Evolutionary conservation across 2,329 filamentous ascomycete genomes (phyloP).

Genomic region (Paracamarosporium sp.): DNA sequence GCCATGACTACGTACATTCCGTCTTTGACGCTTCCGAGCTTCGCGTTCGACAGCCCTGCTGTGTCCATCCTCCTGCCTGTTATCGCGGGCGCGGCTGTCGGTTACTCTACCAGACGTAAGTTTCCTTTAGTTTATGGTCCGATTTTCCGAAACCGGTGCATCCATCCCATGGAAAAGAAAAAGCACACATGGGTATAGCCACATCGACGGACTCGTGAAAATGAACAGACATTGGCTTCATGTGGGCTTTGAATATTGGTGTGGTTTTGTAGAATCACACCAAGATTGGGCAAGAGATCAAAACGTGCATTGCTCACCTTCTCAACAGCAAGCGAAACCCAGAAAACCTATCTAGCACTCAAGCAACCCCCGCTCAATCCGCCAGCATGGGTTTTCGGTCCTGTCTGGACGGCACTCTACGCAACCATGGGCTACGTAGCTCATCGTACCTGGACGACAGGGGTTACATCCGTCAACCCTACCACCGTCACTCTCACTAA

Average conservation of each 20-base stretch:
- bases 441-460: slow-evolving; percentile 74
- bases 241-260: not conserved
- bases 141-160: not conserved
- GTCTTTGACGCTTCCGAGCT: slow-evolving; percentile 75
- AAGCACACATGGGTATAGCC: not conserved
- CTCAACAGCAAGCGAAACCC: slow-evolving; percentile 61
- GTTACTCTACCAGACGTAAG: slow-evolving; percentile 70
- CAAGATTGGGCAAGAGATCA: not conserved
- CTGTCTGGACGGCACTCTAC: slow-evolving; percentile 66
- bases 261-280: not conserved
- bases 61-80: slow-evolving; percentile 79
- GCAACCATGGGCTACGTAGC: slow-evolving; percentile 86
- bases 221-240: not conserved
- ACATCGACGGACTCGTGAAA: not conserved
- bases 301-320: slow-evolving; percentile 4
- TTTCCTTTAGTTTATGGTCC: not conserved
- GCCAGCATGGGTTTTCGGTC: slow-evolving; percentile 64
- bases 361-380: slow-evolving; percentile 69
- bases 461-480: slow-evolving; percentile 61
- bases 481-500: slow-evolving; percentile 65
- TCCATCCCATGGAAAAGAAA: not conserved
- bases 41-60: slow-evolving; percentile 75
- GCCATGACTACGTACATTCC: slow-evolving; percentile 82
- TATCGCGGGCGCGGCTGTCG: slow-evolving; percentile 74
- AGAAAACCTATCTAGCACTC: slow-evolving; percentile 68